Conservation (phyloP, 345 rosid species). For the Hibiscus tridactylites region DNA sequence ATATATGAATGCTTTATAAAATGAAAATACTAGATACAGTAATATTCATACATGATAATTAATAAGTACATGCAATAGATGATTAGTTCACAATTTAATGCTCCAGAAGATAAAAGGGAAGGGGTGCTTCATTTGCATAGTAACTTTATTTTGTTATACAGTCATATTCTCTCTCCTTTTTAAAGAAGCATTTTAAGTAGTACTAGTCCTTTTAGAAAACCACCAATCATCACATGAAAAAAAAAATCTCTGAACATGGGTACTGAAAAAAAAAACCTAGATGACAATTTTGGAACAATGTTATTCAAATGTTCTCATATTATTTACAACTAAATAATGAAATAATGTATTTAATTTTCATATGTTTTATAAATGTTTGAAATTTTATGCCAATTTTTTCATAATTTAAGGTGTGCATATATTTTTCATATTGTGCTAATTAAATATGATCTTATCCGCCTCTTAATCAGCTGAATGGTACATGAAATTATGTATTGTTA, state of each 20-base stretch:
- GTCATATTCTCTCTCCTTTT: too few species aligned
- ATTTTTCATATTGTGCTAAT: neutral
- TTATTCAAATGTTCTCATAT: neutral
- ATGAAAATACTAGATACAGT: neutral
- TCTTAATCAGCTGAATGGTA: neutral
- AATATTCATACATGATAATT: neutral
- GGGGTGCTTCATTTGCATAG: too few species aligned
- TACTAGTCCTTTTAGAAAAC: neutral
- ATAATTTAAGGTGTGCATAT: neutral
- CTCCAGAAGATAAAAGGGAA: neutral
- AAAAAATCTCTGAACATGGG: neutral
- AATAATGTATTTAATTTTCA: neutral
- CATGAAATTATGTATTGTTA: constrained; percentile 4
- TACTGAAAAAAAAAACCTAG: neutral
- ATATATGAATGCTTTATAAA: neutral
- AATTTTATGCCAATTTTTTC: neutral
- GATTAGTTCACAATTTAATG: neutral
- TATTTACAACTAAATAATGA: neutral
- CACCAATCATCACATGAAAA: neutral
- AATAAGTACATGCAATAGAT: neutral
- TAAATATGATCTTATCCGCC: neutral
- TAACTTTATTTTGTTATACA: neutral
- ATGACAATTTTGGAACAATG: neutral
- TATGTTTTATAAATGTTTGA: neutral
- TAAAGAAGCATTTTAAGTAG: neutral